Conservation (phyloP, 75 land plant species). For the Sequoiadendron giganteum region DNA sequence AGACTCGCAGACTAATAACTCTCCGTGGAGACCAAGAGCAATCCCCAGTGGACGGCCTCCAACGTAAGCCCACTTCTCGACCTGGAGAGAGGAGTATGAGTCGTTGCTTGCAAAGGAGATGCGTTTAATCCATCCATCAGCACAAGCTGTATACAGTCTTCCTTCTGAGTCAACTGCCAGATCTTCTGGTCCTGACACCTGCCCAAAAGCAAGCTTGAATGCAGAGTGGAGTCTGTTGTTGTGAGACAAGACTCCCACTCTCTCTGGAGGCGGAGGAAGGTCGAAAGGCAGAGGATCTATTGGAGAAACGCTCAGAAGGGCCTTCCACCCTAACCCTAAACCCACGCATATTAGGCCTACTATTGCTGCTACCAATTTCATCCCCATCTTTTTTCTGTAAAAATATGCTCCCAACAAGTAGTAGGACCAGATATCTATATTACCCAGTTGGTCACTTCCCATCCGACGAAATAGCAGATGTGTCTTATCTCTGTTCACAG, state of each 20-base stretch:
- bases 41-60: constrained; percentile 81
- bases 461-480: too few relatives aligned
- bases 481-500: too few relatives aligned
- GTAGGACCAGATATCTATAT: too few relatives aligned
- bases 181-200: constrained; percentile 62
- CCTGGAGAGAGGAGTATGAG: constrained; percentile 3
- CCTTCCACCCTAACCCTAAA: neutral
- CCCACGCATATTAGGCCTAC: neutral
- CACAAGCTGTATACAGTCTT: constrained; percentile 54
- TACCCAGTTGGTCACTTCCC: neutral
- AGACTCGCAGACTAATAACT: constrained; percentile 58
- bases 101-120: constrained; percentile 17
- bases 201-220: constrained; percentile 6
- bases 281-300: neutral
- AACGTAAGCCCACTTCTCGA: constrained; percentile 54
- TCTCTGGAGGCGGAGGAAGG: neutral
- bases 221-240: neutral
- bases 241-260: neutral
- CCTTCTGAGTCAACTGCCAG: constrained; percentile 46
- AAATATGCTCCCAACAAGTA: neutral
- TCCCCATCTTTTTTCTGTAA: neutral
- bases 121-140: constrained; percentile 79
- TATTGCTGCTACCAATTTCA: neutral
- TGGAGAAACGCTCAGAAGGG: neutral
- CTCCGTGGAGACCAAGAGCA: constrained; percentile 34